These are phyloP conservation scores for Forsythia viridissima DNA, from an alignment of 257 asterid genomes.

Conservation along the genomic window DNA sequence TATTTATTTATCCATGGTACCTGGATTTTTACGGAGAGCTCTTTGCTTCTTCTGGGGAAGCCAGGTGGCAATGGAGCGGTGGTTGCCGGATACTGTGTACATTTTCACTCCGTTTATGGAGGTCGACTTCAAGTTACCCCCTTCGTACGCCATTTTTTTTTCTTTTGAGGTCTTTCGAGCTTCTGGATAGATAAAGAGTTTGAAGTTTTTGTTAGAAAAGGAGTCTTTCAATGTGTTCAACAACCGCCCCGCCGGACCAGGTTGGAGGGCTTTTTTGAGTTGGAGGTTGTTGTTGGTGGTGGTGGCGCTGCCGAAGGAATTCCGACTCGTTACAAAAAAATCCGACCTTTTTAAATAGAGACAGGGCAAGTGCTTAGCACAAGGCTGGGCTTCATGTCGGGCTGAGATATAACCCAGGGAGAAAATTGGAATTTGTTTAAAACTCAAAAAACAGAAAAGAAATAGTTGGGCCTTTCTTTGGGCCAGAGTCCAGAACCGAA, in stretches of 20 bases:
- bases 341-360: too few relatives aligned
- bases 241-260: neutral
- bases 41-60: constrained; percentile 79
- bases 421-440: too few relatives aligned
- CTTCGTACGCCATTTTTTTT: constrained; percentile 66
- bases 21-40: constrained; percentile 84
- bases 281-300: neutral
- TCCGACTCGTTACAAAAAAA: too few relatives aligned
- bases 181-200: neutral
- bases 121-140: constrained; percentile 82
- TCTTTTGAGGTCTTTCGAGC: constrained; percentile 19
- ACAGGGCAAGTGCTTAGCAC: too few relatives aligned
- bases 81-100: constrained; percentile 71
- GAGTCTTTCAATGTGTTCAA: neutral
- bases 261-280: neutral
- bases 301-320: neutral
- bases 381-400: too few relatives aligned
- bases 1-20: constrained; percentile 16
- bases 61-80: constrained; percentile 77
- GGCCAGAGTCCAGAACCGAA: too few relatives aligned
- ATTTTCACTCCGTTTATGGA: constrained; percentile 85
- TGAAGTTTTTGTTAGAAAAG: too few relatives aligned
- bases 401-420: too few relatives aligned
- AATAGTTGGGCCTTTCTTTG: too few relatives aligned
- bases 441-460: too few relatives aligned